These are phyloP conservation scores for Neonectria hederae DNA, from an alignment of 2,329 filamentous ascomycete genomes.

Conservation along the genomic window DNA sequence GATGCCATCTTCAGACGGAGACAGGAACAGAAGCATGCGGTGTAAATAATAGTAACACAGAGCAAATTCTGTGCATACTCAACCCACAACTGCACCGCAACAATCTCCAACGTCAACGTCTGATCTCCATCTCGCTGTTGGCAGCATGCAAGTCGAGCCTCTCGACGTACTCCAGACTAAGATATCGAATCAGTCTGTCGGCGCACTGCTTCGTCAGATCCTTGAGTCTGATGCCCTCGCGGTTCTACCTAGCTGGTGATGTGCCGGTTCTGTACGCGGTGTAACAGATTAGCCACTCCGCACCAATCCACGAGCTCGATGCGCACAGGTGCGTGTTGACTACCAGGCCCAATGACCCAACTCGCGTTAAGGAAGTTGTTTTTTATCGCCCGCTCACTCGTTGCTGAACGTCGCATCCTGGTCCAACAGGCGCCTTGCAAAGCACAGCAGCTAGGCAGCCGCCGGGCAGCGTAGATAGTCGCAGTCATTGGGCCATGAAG, in stretches of 20 bases:
- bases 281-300: slow-evolving; percentile 63
- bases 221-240: slow-evolving; percentile 63
- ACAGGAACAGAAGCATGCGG: too few relatives aligned
- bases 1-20: slow-evolving; percentile 39
- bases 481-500: slow-evolving; percentile 63
- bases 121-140: slow-evolving; percentile 64
- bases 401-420: slow-evolving; percentile 75
- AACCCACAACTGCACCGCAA: slow-evolving; percentile 66
- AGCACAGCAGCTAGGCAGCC: slow-evolving; percentile 69
- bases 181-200: slow-evolving; percentile 64
- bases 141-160: slow-evolving; percentile 53
- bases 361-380: slow-evolving; percentile 65
- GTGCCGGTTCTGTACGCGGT: slow-evolving; percentile 63
- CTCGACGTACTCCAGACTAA: slow-evolving; percentile 70
- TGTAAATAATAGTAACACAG: too few relatives aligned
- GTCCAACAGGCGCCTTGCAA: too few relatives aligned
- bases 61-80: slow-evolving; percentile 59
- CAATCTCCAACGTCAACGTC: slow-evolving; percentile 64
- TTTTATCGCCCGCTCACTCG: slow-evolving; percentile 70
- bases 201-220: slow-evolving; percentile 62
- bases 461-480: slow-evolving; percentile 73
- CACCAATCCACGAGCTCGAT: slow-evolving; percentile 53
- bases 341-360: slow-evolving; percentile 70
- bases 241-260: slow-evolving; percentile 60
- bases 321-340: slow-evolving; percentile 73